Percentiles rank a stretch among this genome's conserved stretches.
Conservation (phyloP, 2,329 filamentous ascomycete species). For the Colletotrichum lupini region DNA sequence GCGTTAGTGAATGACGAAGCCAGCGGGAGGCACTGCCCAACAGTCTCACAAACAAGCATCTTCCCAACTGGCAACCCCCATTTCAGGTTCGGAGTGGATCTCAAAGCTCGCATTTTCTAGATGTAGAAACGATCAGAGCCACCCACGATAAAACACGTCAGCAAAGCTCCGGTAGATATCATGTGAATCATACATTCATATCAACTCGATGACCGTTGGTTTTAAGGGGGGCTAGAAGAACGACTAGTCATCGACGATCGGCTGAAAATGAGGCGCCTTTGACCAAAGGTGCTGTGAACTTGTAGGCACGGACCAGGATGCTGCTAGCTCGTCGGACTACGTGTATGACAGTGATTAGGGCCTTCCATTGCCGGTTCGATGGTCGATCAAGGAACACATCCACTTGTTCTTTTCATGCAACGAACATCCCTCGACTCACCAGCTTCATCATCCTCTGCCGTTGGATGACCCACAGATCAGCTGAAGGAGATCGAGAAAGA, state of each 20-base stretch:
- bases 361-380: not conserved
- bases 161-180: too few species aligned
- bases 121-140: not conserved
- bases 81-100: not conserved
- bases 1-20: not conserved
- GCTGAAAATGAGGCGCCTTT: not conserved
- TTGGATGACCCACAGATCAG: not conserved
- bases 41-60: not conserved
- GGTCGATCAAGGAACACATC: not conserved
- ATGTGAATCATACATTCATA: not conserved
- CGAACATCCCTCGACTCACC: not conserved
- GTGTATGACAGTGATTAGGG: constrained; percentile 7
- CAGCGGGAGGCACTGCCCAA: not conserved
- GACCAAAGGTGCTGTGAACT: not conserved
- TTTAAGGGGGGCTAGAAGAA: not conserved
- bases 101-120: not conserved
- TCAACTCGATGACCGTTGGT: not conserved
- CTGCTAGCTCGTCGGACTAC: not conserved
- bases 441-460: not conserved
- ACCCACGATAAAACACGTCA: not conserved
- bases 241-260: not conserved
- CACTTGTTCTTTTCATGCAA: not conserved
- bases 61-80: not conserved
- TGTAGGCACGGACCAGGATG: not conserved
- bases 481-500: not conserved